Evolutionary conservation across 2,329 filamentous ascomycete genomes (phyloP), one percentile per base, ranked within the genome.

Genomic region (Exophiala xenobiotica): DNA sequence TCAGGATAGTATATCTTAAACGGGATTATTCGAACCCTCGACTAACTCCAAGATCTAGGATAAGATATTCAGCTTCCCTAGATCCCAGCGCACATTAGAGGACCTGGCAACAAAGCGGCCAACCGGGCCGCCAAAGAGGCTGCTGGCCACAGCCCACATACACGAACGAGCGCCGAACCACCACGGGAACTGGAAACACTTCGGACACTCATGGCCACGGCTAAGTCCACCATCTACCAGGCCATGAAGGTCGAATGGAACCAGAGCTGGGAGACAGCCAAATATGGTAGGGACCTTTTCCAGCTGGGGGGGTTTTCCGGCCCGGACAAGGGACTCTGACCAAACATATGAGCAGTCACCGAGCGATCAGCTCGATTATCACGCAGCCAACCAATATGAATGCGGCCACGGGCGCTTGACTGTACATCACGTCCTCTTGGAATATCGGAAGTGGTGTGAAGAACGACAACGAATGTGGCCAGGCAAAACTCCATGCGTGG

Each of bases 1-100:
- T 68, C 63, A 0, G 59, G 65, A 33, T 55, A 66, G 49, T 67
- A 68, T 41, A 64, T 63, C 50, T 54, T 65, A 16, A 31, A 35
- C 2, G 27, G 33, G 9, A 29, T 40, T 4, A 29, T 54, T 4
- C 46, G 26, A 33, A 16, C 33, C 24, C 31, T 49, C 7, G 46
- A 54, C 33, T 11, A 38, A 14, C 40, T 54, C 19, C 51, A 46
- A 33, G 46, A 46, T 19, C 51, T 24, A 40, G 46, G 51, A 39
- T 54, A 46, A 46, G 46, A 54, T 3, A 16, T 54, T 3, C 51
- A 49, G 33, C 39, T 54, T 12, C 31, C 18, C 20, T 54, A 41
- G 46, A 54, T 49, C 29, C 46, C 51, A 2, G 51, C 41, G 39
- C 51, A 54, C 33, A 33, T 54, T 6, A 27, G 39, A 3, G 46